Percentiles rank a stretch among this genome's conserved stretches.
phyloP scores from a whole-genome alignment of 2,329 filamentous ascomycete species.

The Fusarium cyanostomum region DNA sequence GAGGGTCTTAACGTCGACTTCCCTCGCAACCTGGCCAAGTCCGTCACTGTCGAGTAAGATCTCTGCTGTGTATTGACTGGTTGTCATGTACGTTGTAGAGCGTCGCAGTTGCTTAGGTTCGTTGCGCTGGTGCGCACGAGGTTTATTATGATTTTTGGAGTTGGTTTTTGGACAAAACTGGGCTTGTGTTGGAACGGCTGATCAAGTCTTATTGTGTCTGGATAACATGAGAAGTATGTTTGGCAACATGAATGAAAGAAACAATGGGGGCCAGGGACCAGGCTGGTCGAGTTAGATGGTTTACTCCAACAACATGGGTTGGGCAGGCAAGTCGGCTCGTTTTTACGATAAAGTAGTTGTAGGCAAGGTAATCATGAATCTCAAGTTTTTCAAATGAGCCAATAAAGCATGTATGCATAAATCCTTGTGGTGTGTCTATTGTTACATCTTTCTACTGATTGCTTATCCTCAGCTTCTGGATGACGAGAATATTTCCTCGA shows the following conservation, averaged over 20 bases:
- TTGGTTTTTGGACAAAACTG: conserved; percentile 43
- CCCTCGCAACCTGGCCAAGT: conserved; percentile 98
- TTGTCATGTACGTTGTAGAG: conserved; percentile 36
- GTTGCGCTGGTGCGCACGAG: conserved; percentile 31
- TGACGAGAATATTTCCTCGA: background rate
- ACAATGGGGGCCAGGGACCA: conserved; percentile 34
- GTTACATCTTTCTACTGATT: conserved; percentile 3
- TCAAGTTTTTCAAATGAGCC: conserved; percentile 18
- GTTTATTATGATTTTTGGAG: conserved; percentile 43
- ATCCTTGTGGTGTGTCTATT: conserved; percentile 11
- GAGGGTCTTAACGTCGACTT: conserved; percentile 98
- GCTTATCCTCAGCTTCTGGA: too few relatives aligned
- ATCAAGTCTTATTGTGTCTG: conserved; percentile 37
- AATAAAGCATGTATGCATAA: background rate
- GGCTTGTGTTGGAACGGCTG: conserved; percentile 35
- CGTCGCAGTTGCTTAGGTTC: conserved; percentile 25
- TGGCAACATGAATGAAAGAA: conserved; percentile 37
- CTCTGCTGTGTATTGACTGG: conserved; percentile 20
- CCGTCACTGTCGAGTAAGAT: conserved; percentile 94
- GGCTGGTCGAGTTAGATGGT: conserved; percentile 41
- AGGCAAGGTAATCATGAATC: conserved; percentile 38
- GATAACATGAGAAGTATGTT: conserved; percentile 35
- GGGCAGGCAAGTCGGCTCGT: conserved; percentile 27
- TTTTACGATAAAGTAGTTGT: conserved; percentile 31
- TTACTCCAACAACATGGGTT: conserved; percentile 26